phyloP scores from a whole-genome alignment of 768 basidiomycete species.

The Termitomyces sp. region DNA sequence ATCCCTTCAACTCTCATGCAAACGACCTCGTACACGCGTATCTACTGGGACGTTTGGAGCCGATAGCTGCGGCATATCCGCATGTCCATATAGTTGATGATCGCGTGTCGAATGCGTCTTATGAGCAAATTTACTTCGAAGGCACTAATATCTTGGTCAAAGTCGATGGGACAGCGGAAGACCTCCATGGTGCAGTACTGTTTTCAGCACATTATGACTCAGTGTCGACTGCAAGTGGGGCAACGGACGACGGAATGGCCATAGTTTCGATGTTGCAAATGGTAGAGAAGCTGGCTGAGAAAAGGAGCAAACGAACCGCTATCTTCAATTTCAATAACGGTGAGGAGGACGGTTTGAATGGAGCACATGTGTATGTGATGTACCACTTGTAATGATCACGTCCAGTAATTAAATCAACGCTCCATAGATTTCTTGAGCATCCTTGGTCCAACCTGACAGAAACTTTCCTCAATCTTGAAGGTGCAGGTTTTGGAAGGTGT shows the following conservation, averaged over 20 bases:
- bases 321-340: slow-evolving; percentile 88
- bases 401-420: background rate
- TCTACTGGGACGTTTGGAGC: slow-evolving; percentile 52
- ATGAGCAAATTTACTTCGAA: slow-evolving; percentile 56
- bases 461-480: slow-evolving; percentile 80
- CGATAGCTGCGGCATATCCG: slow-evolving; percentile 40
- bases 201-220: slow-evolving; percentile 86
- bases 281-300: slow-evolving; percentile 44
- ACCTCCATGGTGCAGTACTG: slow-evolving; percentile 47
- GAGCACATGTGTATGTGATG: slow-evolving; percentile 56
- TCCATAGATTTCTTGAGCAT: slow-evolving; percentile 62
- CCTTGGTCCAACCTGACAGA: slow-evolving; percentile 68
- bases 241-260: slow-evolving; percentile 57
- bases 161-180: slow-evolving; percentile 49
- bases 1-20: slow-evolving; percentile 75
- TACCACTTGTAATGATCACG: background rate
- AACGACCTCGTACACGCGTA: slow-evolving; percentile 68
- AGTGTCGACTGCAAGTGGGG: slow-evolving; percentile 71
- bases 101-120: slow-evolving; percentile 22
- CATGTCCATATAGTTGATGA: slow-evolving; percentile 56
- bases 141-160: slow-evolving; percentile 68
- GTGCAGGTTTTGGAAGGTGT: slow-evolving; percentile 78
- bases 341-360: slow-evolving; percentile 76
- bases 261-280: slow-evolving; percentile 32
- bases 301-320: slow-evolving; percentile 44